Base-by-base conservation (phyloP, 371 early-diverging fungal species). In the Mucor racemosus region DNA sequence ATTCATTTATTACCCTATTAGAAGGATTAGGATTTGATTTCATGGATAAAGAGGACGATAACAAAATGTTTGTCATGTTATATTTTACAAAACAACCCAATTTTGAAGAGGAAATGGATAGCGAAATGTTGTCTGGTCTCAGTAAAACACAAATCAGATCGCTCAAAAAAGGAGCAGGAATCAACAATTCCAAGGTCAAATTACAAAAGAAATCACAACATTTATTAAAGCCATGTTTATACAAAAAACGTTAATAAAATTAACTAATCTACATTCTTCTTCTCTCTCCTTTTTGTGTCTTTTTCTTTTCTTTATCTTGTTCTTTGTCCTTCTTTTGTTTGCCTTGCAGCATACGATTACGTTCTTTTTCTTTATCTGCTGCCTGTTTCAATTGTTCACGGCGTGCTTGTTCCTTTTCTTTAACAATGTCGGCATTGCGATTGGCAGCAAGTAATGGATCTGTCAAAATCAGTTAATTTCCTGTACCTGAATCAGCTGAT, bases 51-150 rank as follows among this genome's bases (percentile, higher is more conserved):
- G 89, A 91, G 58, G 84, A 84, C 21, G 77, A 79, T 38, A 96
- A 95, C 86, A 95, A 93, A 68, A 96, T 96, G 96, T 97, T 97
- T 85, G 86, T 94, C 60, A 84, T 95, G 79, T 77, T 96, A 21
- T 92, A 94, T 41, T 94, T 96, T 68, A 74, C 82, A 53, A 95
- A 95, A 66, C 67, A 68, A 64, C 56, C 58, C 14, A 65, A 58
- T 6, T 48, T 14, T n/a, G 66, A 66, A n/a, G 75, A 78, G 26
- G 80, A 73, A 41, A 65, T 71, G 14, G 76, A 79, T 14, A 59
- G 64, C 5, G 82, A 71, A 36, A 64, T 81, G 66, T 48, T 77
- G 38, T 65, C 69, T 46, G 81, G 77, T n/a, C 58, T 82, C 13
- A 76, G 67, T 62, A 85, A 86, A 66, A 77, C 77, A 39, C 74